phyloP scores from a whole-genome alignment of 2,329 filamentous ascomycete species.

The Venturia oleaginea region DNA sequence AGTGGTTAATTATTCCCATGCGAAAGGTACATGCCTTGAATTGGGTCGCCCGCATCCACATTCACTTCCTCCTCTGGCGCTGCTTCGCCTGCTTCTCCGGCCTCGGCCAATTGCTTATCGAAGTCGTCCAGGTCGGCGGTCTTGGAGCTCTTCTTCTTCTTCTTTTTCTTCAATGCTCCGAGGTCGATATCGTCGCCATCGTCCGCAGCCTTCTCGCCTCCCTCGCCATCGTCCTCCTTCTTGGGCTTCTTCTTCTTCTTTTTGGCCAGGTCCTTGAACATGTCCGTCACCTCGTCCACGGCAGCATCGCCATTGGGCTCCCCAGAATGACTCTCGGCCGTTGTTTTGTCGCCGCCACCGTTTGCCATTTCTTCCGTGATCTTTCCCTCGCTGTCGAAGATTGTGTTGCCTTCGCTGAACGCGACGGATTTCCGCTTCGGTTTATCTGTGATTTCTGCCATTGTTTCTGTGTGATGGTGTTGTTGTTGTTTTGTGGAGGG shows the following conservation, averaged over 20 bases:
- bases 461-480: constrained; percentile 35
- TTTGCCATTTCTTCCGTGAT: constrained; percentile 66
- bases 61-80: constrained; percentile 47
- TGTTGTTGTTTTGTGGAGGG: constrained; percentile 4
- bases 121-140: constrained; percentile 53
- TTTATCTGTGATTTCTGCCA: constrained; percentile 34
- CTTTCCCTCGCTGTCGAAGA: constrained; percentile 84
- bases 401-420: constrained; percentile 77
- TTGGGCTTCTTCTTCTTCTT: constrained; percentile 60
- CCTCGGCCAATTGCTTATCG: constrained; percentile 56
- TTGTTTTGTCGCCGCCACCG: constrained; percentile 68
- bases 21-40: not conserved
- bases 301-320: constrained; percentile 38
- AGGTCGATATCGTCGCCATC: constrained; percentile 56
- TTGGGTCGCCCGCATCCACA: constrained; percentile 1
- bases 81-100: constrained; percentile 41
- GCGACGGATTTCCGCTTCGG: constrained; percentile 74
- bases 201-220: constrained; percentile 36
- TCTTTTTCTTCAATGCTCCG: constrained; percentile 72
- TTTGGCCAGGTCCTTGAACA: constrained; percentile 61
- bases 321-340: constrained; percentile 65
- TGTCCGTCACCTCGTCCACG: constrained; percentile 53
- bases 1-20: not conserved
- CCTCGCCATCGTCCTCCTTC: constrained; percentile 44
- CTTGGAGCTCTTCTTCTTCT: constrained; percentile 66